A percentile compares a stretch with the other conserved stretches of the same genome.
These are phyloP conservation scores for Populus simonii DNA, from an alignment of 345 rosid species.

Conservation along the genomic window DNA sequence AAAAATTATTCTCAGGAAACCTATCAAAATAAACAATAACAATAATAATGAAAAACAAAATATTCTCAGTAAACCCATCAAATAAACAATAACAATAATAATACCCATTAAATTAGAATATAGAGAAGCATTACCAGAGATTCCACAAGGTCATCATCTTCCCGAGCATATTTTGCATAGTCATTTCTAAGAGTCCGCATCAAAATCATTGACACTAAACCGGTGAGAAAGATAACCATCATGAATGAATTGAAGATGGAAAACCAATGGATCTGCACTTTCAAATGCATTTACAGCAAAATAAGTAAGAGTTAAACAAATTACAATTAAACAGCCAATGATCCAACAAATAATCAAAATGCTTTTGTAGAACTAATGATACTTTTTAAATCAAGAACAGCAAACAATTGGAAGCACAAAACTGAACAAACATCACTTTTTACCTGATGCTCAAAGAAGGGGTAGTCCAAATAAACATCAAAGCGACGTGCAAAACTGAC, in stretches of 20 bases:
- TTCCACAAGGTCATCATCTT: conserved; percentile 93
- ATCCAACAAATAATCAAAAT: background rate
- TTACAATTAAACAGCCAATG: background rate
- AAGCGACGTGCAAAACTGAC: conserved; percentile 81
- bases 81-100: conserved; percentile 1
- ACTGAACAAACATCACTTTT: conserved; percentile 1
- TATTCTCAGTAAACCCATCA: background rate
- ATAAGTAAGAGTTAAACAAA: background rate
- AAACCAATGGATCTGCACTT: conserved; percentile 89
- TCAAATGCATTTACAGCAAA: conserved; percentile 1
- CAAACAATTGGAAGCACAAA: background rate
- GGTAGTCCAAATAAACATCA: conserved; percentile 89
- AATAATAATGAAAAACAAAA: background rate
- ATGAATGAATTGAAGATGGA: conserved; percentile 95
- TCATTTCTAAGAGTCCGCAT: conserved; percentile 96
- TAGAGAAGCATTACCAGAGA: conserved; percentile 56
- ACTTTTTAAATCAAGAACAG: background rate
- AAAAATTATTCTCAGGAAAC: background rate
- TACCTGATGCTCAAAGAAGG: conserved; percentile 97
- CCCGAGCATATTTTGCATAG: conserved; percentile 94
- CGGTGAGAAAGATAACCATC: conserved; percentile 98
- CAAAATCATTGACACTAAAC: conserved; percentile 94
- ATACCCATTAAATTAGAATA: background rate
- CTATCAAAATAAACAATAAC: background rate
- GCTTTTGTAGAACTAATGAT: background rate